Evolutionary conservation across 192 early-diverging fungal species (phyloP).

Genomic region (Coemansia sp.): DNA sequence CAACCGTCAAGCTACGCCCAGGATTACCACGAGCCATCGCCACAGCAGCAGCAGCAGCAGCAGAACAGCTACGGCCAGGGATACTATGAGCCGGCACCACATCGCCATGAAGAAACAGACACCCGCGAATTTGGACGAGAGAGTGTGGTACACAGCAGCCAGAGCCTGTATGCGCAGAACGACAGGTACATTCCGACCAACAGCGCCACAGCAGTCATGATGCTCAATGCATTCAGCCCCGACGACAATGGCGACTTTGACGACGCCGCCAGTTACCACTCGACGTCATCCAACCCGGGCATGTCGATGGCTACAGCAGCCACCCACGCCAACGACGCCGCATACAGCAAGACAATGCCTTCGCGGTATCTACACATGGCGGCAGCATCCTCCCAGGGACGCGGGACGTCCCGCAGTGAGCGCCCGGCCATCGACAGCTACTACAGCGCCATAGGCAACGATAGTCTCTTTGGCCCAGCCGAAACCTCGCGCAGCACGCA

Average conservation of each 20-base stretch:
- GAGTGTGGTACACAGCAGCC: constrained; percentile 3
- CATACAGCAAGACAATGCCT: constrained; percentile 33
- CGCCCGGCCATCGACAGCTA: constrained; percentile 32
- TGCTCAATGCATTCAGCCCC: constrained; percentile 23
- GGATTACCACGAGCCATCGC: background rate
- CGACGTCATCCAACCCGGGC: constrained; percentile 46
- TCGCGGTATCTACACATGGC: constrained; percentile 41
- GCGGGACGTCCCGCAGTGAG: constrained; percentile 9
- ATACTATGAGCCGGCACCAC: constrained; percentile 2
- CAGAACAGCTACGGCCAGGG: background rate
- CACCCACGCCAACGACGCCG: constrained; percentile 9
- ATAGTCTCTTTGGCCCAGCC: constrained; percentile 21
- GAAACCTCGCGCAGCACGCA: background rate
- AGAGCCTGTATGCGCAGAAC: background rate
- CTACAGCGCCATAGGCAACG: constrained; percentile 36
- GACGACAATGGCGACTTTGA: constrained; percentile 43
- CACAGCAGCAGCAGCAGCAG: constrained; percentile 4
- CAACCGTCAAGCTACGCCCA: constrained; percentile 5
- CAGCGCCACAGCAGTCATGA: constrained; percentile 19
- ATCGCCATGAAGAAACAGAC: background rate
- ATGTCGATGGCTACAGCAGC: constrained; percentile 11
- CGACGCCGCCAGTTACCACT: constrained; percentile 57
- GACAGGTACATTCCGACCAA: constrained; percentile 3
- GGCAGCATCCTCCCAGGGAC: constrained; percentile 14
- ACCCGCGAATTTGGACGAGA: background rate